Evolutionary conservation across 2,329 filamentous ascomycete species (phyloP).

Genomic region (Madurella mycetomatis): DNA sequence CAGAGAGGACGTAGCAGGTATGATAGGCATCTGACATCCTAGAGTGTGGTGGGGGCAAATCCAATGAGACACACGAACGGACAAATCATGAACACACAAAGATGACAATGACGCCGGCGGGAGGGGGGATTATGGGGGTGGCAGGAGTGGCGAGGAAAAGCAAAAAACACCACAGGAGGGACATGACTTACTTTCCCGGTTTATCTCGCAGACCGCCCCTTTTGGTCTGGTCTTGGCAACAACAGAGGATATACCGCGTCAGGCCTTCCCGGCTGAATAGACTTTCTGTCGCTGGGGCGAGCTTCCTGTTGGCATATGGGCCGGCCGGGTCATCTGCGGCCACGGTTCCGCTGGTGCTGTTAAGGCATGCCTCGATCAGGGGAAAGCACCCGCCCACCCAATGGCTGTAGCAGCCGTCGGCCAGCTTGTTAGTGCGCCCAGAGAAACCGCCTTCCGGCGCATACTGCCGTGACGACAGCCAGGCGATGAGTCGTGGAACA

Average conservation of each 20-base stretch:
- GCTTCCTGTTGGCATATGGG: slow-evolving; percentile 24
- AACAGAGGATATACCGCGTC: slow-evolving; percentile 82
- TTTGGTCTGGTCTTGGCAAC: slow-evolving; percentile 69
- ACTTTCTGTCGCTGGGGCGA: slow-evolving; percentile 36
- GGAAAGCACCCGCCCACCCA: slow-evolving; percentile 97
- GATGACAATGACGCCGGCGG: slow-evolving; percentile 1
- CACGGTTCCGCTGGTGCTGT: slow-evolving; percentile 9
- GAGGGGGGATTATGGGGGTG: slow-evolving; percentile 5
- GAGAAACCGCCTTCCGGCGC: slow-evolving; percentile 89
- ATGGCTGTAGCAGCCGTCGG: slow-evolving; percentile 97
- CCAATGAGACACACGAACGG: slow-evolving; percentile 3
- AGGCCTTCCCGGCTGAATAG: slow-evolving; percentile 81
- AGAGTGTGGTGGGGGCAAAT: slow-evolving; percentile 7
- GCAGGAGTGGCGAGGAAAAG: slow-evolving; percentile 4
- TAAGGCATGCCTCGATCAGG: slow-evolving; percentile 72
- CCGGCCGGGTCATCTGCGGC: neutral
- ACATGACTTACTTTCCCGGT: slow-evolving; percentile 68
- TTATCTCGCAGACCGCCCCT: slow-evolving; percentile 88
- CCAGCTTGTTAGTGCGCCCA: slow-evolving; percentile 93
- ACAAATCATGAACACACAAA: neutral
- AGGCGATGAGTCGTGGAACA: slow-evolving; percentile 70
- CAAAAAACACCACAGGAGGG: too few relatives aligned
- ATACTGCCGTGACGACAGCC: slow-evolving; percentile 86
- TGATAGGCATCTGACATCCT: slow-evolving; percentile 85
- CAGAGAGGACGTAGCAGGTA: slow-evolving; percentile 84